These are phyloP conservation scores for Tylopilus intermedius DNA, from an alignment of 768 basidiomycete species.

Conservation along the genomic window DNA sequence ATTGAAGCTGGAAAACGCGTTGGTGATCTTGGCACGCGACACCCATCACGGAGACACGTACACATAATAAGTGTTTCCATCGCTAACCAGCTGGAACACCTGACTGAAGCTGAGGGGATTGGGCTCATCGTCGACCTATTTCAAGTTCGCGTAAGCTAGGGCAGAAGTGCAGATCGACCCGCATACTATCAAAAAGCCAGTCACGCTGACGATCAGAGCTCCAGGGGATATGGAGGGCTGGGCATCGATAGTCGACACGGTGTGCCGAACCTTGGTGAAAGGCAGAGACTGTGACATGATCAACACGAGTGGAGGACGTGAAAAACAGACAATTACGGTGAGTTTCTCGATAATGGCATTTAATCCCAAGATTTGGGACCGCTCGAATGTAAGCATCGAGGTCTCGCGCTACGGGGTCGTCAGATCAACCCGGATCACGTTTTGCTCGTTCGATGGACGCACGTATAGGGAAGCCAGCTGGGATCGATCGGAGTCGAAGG, in stretches of 20 bases:
- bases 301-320: background rate
- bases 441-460: slow-evolving; percentile 28
- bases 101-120: slow-evolving; percentile 91
- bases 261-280: slow-evolving; percentile 78
- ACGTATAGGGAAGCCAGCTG: slow-evolving; percentile 72
- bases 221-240: slow-evolving; percentile 69
- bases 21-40: slow-evolving; percentile 4
- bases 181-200: slow-evolving; percentile 75
- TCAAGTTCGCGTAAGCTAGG: slow-evolving; percentile 1
- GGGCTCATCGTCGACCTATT: slow-evolving; percentile 71
- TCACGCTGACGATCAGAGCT: slow-evolving; percentile 76
- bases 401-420: slow-evolving; percentile 49
- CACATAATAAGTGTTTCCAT: slow-evolving; percentile 78
- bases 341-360: slow-evolving; percentile 66
- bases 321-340: slow-evolving; percentile 38
- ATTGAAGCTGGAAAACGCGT: slow-evolving; percentile 53
- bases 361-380: slow-evolving; percentile 49
- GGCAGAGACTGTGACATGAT: slow-evolving; percentile 53
- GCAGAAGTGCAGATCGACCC: background rate
- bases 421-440: slow-evolving; percentile 28
- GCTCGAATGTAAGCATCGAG: slow-evolving; percentile 89
- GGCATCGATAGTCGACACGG: slow-evolving; percentile 76
- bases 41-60: slow-evolving; percentile 37
- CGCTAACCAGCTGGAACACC: slow-evolving; percentile 85
- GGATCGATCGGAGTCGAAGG: slow-evolving; percentile 64